phyloP scores from a whole-genome alignment of 2,329 filamentous ascomycete species.

The Passalora sequoiae region DNA sequence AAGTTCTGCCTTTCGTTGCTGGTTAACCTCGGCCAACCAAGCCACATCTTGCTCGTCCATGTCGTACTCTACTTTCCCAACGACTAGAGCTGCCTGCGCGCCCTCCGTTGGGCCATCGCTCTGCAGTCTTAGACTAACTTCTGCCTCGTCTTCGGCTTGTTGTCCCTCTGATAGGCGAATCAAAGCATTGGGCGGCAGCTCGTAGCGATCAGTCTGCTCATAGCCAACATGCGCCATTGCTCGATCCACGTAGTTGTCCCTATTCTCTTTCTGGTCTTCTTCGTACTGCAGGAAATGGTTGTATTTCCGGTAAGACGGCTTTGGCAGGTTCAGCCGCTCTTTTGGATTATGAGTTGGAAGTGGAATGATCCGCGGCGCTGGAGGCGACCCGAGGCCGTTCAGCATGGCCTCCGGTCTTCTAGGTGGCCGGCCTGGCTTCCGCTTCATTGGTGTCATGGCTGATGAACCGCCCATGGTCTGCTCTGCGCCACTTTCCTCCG shows the following conservation, averaged over 20 bases:
- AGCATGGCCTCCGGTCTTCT: constrained; percentile 58
- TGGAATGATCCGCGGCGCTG: constrained; percentile 64
- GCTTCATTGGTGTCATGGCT: constrained; percentile 38
- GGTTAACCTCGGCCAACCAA: constrained; percentile 84
- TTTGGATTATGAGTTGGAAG: constrained; percentile 74
- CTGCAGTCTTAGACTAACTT: constrained; percentile 47
- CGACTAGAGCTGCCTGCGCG: constrained; percentile 44
- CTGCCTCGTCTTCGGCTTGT: constrained; percentile 59
- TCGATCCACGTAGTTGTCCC: constrained; percentile 82
- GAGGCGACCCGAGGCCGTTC: constrained; percentile 54
- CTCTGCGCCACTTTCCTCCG: constrained; percentile 12
- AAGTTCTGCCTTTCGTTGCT: constrained; percentile 61
- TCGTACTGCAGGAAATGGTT: constrained; percentile 77
- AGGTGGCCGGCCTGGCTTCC: constrained; percentile 61
- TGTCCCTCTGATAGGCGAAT: constrained; percentile 58
- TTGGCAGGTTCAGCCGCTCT: constrained; percentile 71
- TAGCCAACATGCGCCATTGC: constrained; percentile 95
- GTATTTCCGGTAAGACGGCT: constrained; percentile 69
- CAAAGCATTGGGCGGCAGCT: constrained; percentile 68
- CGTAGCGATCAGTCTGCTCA: constrained; percentile 87
- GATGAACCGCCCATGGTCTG: constrained; percentile 3
- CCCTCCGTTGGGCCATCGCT: constrained; percentile 54
- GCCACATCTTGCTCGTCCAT: constrained; percentile 99
- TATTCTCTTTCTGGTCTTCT: constrained; percentile 75
- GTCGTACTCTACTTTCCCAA: constrained; percentile 92